These are phyloP conservation scores for Trichopus zeylanicus DNA, from an alignment of 116 monocot genomes.

Conservation along the genomic window DNA sequence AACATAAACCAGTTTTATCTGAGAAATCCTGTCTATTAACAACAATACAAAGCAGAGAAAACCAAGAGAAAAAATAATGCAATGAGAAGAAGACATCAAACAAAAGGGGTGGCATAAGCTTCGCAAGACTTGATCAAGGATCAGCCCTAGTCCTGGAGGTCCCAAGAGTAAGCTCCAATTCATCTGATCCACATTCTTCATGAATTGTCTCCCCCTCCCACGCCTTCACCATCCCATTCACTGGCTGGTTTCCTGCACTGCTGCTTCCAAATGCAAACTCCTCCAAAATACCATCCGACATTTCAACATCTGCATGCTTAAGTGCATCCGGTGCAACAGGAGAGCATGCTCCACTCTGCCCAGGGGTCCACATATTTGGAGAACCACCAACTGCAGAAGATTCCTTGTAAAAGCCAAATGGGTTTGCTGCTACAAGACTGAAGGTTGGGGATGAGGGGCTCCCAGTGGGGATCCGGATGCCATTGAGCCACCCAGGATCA, in stretches of 20 bases:
- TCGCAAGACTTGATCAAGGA: neutral
- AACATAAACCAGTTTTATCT: too few species aligned
- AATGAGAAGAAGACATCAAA: neutral
- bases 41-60: neutral
- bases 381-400: slow-evolving; percentile 16
- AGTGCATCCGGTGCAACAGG: slow-evolving; percentile 26
- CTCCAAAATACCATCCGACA: slow-evolving; percentile 31
- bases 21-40: slow-evolving; percentile 2
- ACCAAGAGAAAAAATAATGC: neutral
- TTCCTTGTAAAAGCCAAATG: slow-evolving; percentile 45
- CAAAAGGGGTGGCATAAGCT: neutral
- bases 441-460: slow-evolving; percentile 63
- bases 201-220: slow-evolving; percentile 90
- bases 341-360: slow-evolving; percentile 75
- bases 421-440: slow-evolving; percentile 64
- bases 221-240: slow-evolving; percentile 44
- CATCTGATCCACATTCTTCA: slow-evolving; percentile 66
- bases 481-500: slow-evolving; percentile 33
- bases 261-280: slow-evolving; percentile 79
- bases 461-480: slow-evolving; percentile 22
- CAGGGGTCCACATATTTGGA: slow-evolving; percentile 71
- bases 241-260: slow-evolving; percentile 18
- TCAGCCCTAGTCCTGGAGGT: slow-evolving; percentile 37
- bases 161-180: slow-evolving; percentile 77
- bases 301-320: slow-evolving; percentile 26